Evolutionary conservation across 2,329 filamentous ascomycete genomes (phyloP), one percentile per base, ranked within the genome.

Genomic region (Colletotrichum zoysiae): DNA sequence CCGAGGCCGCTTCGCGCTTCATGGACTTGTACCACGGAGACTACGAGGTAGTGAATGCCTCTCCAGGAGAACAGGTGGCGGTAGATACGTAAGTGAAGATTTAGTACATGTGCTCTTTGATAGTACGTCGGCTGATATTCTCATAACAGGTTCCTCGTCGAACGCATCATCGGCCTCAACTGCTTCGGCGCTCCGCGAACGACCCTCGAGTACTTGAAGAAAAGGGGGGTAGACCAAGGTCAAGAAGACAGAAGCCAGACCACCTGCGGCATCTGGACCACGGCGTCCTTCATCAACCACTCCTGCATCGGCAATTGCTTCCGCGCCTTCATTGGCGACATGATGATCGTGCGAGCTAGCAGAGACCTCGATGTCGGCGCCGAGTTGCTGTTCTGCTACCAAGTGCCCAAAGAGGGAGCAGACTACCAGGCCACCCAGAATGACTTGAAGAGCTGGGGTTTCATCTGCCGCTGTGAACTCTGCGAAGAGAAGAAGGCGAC

Each of bases 321-420:
- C 0, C 84, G 84, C 20, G 77, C 82, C 1, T 89, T 88, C 75
- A 86, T 89, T 48, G 87, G 87, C 3, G 87, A 90, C 74, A 82
- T 90, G 79, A 80, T 83, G 73, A 81, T 89, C 9, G 62, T 89
- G 30, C 84, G 86, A 9, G 87, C 87, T 0, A 77, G 82, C 0
- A 74, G 74, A 12, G 82, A 86, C 55, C 76, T 90, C 0, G 73
- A 79, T 0, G 73, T 82, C 0, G 79, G 80, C 38, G 83, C 86
- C 0, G 87, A 90, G 76, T 74, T 90, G 8, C 74, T 76, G 1
- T 82, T 84, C 67, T 74, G 74, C 57, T 88, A 88, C 73, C 67
- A 74, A 3, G 20, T 65, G 3, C 76, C 79, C 1, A 5, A 69
- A 1, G 61, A 72, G 1, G 51, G 74, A 1, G 71, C 75, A 5